These are phyloP conservation scores for Alectoria sarmentosa DNA, from an alignment of 495 filamentous ascomycete species.

Conservation along the genomic window DNA sequence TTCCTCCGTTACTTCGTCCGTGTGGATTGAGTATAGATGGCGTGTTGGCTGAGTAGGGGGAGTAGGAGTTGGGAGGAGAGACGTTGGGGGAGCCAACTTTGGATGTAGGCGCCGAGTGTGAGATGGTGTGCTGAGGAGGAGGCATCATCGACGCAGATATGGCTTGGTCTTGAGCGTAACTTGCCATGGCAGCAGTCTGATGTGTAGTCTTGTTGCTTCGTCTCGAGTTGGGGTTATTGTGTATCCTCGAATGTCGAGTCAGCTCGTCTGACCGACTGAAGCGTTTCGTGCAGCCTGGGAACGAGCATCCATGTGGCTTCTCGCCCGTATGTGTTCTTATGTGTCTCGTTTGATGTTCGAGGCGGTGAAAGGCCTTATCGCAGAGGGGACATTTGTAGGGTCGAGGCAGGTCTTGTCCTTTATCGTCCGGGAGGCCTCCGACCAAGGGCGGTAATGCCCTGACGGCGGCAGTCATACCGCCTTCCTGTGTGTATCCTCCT, in stretches of 20 bases:
- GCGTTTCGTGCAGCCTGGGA: conserved; percentile 91
- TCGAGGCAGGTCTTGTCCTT: conserved; percentile 76
- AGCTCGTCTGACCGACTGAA: conserved; percentile 97
- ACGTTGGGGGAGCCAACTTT: conserved; percentile 89
- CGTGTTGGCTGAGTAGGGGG: conserved; percentile 61
- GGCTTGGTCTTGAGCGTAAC: conserved; percentile 40
- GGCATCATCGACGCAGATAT: conserved; percentile 63
- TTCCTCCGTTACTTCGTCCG: conserved; percentile 46
- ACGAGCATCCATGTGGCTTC: conserved; percentile 94
- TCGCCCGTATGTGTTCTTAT: conserved; percentile 97
- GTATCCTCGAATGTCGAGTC: conserved; percentile 94
- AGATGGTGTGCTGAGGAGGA: conserved; percentile 65
- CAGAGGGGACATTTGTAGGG: conserved; percentile 98
- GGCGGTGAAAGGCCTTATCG: conserved; percentile 97
- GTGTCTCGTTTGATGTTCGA: conserved; percentile 96
- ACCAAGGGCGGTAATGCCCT: conserved; percentile 58
- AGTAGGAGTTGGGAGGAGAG: conserved; percentile 87
- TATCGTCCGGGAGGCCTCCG: conserved; percentile 55
- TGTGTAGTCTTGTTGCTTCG: conserved; percentile 77
- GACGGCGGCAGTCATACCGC: conserved; percentile 61
- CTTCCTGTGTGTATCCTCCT: conserved; percentile 31
- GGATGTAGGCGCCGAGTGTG: conserved; percentile 83
- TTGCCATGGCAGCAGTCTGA: conserved; percentile 46
- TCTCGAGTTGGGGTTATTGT: conserved; percentile 97
- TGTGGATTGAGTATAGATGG: conserved; percentile 59